Conservation (phyloP, 2,329 filamentous ascomycete species). For the Lecanicillium sp. region DNA sequence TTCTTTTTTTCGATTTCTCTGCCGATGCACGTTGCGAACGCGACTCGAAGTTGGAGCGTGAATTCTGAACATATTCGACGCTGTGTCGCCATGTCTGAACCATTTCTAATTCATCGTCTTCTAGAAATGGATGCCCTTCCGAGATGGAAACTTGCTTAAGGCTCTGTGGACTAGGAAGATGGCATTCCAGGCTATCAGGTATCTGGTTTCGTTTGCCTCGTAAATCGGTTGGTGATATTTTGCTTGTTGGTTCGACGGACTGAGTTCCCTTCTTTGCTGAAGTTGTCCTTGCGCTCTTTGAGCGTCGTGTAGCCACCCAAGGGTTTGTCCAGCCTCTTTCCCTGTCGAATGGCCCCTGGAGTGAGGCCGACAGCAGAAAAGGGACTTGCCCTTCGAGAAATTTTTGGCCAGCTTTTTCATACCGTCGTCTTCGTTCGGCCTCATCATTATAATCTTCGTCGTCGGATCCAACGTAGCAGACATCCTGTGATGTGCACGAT, state of each 20-base stretch:
- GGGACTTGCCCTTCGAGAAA: conserved; percentile 50
- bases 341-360: conserved; percentile 53
- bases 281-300: background rate
- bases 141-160: conserved; percentile 12
- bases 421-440: conserved; percentile 39
- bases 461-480: conserved; percentile 49
- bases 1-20: conserved; percentile 9
- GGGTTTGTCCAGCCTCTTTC: conserved; percentile 43
- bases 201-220: background rate
- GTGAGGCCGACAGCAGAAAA: conserved; percentile 48
- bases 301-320: conserved; percentile 30
- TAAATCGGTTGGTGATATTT: background rate
- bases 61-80: conserved; percentile 10
- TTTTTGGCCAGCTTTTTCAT: conserved; percentile 49
- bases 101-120: conserved; percentile 18
- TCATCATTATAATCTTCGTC: conserved; percentile 42
- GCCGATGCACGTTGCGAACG: conserved; percentile 11
- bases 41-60: conserved; percentile 12
- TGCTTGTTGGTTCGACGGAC: background rate
- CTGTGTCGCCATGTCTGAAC: conserved; percentile 25
- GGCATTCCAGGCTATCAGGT: conserved; percentile 3
- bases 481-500: conserved; percentile 31
- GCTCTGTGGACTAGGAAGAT: conserved; percentile 14
- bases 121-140: conserved; percentile 9
- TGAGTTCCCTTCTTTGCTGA: background rate